Base-by-base conservation (phyloP, 2,329 filamentous ascomycete species). In the Macrophomina pseudophaseolina region DNA sequence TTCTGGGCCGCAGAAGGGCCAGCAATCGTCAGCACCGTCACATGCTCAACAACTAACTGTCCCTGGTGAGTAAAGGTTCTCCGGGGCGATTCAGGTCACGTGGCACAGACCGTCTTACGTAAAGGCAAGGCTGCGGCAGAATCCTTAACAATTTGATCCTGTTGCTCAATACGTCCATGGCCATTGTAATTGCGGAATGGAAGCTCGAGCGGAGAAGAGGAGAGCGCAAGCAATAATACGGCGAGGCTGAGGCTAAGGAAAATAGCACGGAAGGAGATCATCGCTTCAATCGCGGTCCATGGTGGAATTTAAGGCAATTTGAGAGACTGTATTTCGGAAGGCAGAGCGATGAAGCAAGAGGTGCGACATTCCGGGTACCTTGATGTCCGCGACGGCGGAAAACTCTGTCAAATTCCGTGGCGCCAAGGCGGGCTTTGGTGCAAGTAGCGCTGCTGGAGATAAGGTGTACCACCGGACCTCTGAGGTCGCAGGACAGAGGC, bases 1-100 rank as follows among this genome's bases (percentile, higher is more conserved):
- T 58, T 9, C 0, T 3, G 0, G 7, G 11, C 9, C 6, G 3
- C 5, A 8, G 35, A 18, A 4, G 7, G 9, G 12, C 11, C n/a
- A 8, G 11, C 18, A 3, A 58, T 35, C 1, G 53, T 58, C 35
- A 58, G n/a, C 7, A 30, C 18, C 12, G 53, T 58, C 4, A 42
- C 23, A 42, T 58, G 18, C n/a, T 28, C 11, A 4, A 58, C 35
- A n/a, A 28, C 9, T 14, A 58, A 23, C 53, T 58, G 35, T 33
- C 8, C 42, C 2, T 6, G 14, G 11, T 58, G n/a, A 58, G 53
- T 14, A 4, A 23, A 6, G 16, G 23, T 14, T n/a, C 4, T n/a
- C 23, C 14, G 11, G 40, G 11, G 32, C 5, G 28, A n/a, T 23
- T 14, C 16, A 49, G 7, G 30, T 49, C 42, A 49, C 30, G 42